These are phyloP conservation scores for Rossbeevera mucosa DNA, from an alignment of 768 basidiomycete genomes.

Conservation along the genomic window DNA sequence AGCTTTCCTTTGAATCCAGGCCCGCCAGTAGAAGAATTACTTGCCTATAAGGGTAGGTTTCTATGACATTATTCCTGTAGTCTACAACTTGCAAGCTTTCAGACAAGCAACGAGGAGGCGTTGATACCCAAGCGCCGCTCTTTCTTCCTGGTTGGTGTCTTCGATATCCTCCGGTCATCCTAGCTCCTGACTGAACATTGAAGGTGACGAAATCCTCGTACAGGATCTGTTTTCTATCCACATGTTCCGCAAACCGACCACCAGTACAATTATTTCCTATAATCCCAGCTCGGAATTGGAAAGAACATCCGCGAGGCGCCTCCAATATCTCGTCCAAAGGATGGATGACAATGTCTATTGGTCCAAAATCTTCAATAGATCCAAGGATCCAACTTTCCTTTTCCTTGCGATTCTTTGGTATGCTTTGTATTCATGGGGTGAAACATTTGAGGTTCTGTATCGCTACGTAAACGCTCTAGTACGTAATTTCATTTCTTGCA, in stretches of 20 bases:
- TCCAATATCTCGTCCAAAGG: constrained; percentile 27
- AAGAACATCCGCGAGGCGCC: constrained; percentile 27
- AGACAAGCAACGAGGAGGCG: constrained; percentile 30
- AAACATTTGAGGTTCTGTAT: constrained; percentile 51
- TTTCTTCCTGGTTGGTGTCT: constrained; percentile 30
- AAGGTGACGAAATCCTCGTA: constrained; percentile 21
- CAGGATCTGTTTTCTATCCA: constrained; percentile 53
- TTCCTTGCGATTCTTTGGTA: constrained; percentile 57
- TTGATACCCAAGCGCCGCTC: constrained; percentile 52
- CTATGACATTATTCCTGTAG: background rate
- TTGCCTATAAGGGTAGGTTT: constrained; percentile 17
- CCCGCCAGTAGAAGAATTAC: background rate
- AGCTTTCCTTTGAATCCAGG: background rate
- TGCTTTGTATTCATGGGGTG: constrained; percentile 59
- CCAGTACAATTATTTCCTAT: constrained; percentile 27
- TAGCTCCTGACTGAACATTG: background rate
- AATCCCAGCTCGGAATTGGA: constrained; percentile 24
- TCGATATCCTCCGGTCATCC: no score
- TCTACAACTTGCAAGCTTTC: background rate
- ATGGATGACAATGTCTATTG: constrained; percentile 34
- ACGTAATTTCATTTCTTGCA: constrained; percentile 8
- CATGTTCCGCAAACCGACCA: constrained; percentile 37
- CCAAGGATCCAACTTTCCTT: constrained; percentile 51
- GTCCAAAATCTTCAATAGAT: constrained; percentile 25
- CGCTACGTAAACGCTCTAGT: constrained; percentile 48